Evolutionary conservation across 2,329 filamentous ascomycete genomes (phyloP), one percentile per base, ranked within the genome.

Genomic region (Aureobasidium mangrovei): DNA sequence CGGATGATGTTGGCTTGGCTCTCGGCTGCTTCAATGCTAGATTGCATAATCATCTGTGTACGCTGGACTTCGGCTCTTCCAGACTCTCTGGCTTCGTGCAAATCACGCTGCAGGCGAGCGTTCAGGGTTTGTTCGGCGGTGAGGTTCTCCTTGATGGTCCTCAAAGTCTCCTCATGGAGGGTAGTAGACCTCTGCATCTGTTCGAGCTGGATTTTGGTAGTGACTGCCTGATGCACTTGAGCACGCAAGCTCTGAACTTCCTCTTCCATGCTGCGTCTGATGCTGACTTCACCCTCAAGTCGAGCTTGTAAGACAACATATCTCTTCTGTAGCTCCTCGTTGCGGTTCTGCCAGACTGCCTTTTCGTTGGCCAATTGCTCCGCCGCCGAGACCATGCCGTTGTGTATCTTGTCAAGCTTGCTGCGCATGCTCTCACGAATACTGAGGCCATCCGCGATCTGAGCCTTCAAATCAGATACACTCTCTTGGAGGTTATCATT

Each of bases 391-490:
- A 83, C 80, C 85, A 97, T 91, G 62, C 96, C 89, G 59, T 89
- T 81, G 69, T 97, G 91, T 38, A 98, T 75, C 57, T 83, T 83
- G 62, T 91, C 82, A 64, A 96, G 86, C 70, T 93, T 95, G 67
- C 77, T 76, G 60, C 89, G 85, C 80, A 94, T 91, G 57, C 79
- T 83, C 66, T 95, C 88, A 56, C 90, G 85, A 56, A 94, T 80
- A 59, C 85, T 83, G 64, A 91, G 83, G 64, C 89, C 91, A 71
- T 95, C 91, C 64, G 93, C 84, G 40, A 93, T 81, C 65, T 95
- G 90, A 43, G 80, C 80, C 58, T 84, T 82, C 54, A 95, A 77
- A 26, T 83, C 84, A 58, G 84, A 81, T 56, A 95, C 81, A 31
- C 84, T 83, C 65, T 81, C 83, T 61, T 83, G 83, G 54, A 96